Base-by-base conservation (phyloP, 169 alveolate genomes). In the Eimeria brunetti region DNA sequence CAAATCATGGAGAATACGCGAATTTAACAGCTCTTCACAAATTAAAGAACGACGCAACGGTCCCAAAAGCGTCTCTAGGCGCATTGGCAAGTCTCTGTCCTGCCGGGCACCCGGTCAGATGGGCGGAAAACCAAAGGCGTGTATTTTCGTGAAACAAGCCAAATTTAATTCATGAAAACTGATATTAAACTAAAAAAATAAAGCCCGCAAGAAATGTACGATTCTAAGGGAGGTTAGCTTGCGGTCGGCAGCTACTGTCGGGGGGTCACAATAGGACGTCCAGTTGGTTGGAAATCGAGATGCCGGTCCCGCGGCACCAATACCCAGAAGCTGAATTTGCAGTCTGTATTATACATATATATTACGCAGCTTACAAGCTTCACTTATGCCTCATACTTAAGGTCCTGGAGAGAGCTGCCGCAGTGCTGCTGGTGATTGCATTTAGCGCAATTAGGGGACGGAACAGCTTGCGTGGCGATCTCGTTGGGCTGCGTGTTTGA, bases 251-350 rank as follows among this genome's bases (percentile, higher is more conserved):
- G n/a, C 83, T 36, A 11, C 78, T n/a, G 22, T 38, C 2, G 56
- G 56, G 41, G 83, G 83, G 83, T 73, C 83, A 73, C 51, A 38
- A 73, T 18, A 38, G 33, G 33, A 73, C 27, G n/a, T 33, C 33
- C 30, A 73, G 30, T 16, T 38, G 18, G 83, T 33, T 36, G 38
- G 83, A 33, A 73, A 73, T 73, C 83, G 83, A 73, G 51, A 73
- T 73, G 83, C 53, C 56, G 53, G 83, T 53, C 83, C 88, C 88
- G 46, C 88, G 18, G 62, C 9, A 67, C 46, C 46, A 78, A 51
- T 56, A 73, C 27, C 33, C 56, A 2, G 3, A 4, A 20, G 83
- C 20, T 73, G 33, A 22, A 73, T 20, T 38, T 38, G 7, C 41
- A 38, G 9, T 5, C 27, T 20, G 46, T 41, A 41, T 41, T 41